Evolutionary conservation across 352 stramenopile species (phyloP), one percentile per base, ranked within the genome.

Genomic region (Phytophthora europaea): DNA sequence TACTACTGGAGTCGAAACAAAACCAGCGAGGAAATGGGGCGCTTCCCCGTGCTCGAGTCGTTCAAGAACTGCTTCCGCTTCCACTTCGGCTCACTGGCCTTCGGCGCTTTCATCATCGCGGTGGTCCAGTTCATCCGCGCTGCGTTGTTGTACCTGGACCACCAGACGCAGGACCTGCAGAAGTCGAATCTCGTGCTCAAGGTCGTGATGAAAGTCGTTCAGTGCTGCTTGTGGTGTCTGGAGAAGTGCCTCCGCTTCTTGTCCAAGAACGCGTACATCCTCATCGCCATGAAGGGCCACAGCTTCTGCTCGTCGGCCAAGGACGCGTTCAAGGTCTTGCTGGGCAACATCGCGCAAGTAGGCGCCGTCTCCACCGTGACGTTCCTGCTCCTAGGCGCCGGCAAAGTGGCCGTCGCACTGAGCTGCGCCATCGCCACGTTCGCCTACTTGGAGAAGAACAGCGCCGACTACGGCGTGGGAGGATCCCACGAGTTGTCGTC

Each of bases 221-320:
- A 98, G 73, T 99, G 97, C 78, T 98, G 89, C 76, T 79, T 99
- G 52, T 99, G 93, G 87, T 99, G 96, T 72, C 69, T 97, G 2
- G 91, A 97, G 61, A 98, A 98, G 61, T 98, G 93, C 62, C 90
- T 99, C 67, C 96, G 94, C 59, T 99, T 99, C 71, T 77, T 99
- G n/a, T 99, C 98, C 73, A 98, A 99, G 78, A 99, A 99, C 84
- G 93, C 93, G 0, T 98, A 98, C 74, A 98, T 98, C 53, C 78
- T 95, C 58, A 79, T 96, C 33, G 90, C 89, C 13, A 94, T 93
- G 80, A 88, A 93, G 43, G 87, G 88, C 38, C 73, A 83, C 47
- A 88, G 80, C 60, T 97, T 97, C 74, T 96, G 89, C 63, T 56
- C 64, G 5, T 94, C 94, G 0, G 97, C 97, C 53, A 97, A 98